phyloP scores from a whole-genome alignment of 1,284 basidiomycete genomes.

The Ceratobasidium sp. region DNA sequence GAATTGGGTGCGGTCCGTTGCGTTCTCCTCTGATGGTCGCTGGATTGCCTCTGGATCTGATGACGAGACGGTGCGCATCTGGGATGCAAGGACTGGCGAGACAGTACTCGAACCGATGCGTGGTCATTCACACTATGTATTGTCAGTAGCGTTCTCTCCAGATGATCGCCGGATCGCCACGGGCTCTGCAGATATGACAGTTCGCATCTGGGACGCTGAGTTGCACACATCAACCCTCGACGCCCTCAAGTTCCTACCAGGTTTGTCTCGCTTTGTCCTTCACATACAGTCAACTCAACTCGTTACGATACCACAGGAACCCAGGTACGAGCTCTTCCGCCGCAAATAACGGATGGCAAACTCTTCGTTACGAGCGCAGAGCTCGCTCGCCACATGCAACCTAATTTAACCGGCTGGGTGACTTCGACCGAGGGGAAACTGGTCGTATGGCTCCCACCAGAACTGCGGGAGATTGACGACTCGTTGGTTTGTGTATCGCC shows the following conservation, averaged over 20 bases:
- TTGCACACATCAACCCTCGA: too few relatives aligned
- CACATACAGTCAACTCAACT: too few relatives aligned
- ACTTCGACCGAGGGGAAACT: neutral
- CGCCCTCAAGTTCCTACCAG: too few relatives aligned
- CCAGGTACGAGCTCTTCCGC: too few relatives aligned
- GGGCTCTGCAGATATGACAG: neutral
- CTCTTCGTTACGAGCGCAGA: neutral
- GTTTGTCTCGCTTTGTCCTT: too few relatives aligned
- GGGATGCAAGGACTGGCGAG: slow-evolving; percentile 67
- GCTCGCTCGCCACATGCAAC: neutral
- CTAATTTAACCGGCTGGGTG: neutral
- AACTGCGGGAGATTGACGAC: neutral
- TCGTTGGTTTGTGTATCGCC: neutral
- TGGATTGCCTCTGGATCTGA: slow-evolving; percentile 84
- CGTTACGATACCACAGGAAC: too few relatives aligned
- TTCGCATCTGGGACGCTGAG: too few relatives aligned
- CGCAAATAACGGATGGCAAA: too few relatives aligned
- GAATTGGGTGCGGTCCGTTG: slow-evolving; percentile 86
- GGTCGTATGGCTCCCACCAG: neutral
- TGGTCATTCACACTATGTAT: neutral
- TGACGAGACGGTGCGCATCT: slow-evolving; percentile 89
- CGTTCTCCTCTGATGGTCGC: slow-evolving; percentile 88
- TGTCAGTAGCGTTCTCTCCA: neutral
- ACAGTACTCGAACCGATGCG: neutral
- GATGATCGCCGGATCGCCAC: neutral